Evolutionary conservation across 176 grass and related monocot species (phyloP).

Genomic region (Carex pumila): DNA sequence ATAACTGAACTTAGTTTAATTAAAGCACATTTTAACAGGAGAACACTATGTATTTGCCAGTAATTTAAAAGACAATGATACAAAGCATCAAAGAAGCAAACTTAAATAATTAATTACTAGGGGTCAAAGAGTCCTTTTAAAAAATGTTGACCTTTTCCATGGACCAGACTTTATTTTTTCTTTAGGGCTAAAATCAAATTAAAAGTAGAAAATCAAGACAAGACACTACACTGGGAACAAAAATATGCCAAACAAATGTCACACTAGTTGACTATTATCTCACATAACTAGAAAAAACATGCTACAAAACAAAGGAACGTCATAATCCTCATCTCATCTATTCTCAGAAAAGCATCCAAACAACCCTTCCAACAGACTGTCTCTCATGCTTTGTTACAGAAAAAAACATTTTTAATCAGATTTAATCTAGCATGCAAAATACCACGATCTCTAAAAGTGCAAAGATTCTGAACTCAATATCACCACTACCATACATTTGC

Average conservation of each 20-base stretch:
- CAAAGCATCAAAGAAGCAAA: background rate
- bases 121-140: background rate
- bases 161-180: background rate
- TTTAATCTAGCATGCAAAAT: background rate
- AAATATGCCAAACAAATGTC: conserved; percentile 1
- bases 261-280: background rate
- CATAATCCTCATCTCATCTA: background rate
- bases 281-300: background rate
- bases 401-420: background rate
- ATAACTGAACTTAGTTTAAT: background rate
- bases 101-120: background rate
- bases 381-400: background rate
- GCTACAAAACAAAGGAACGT: background rate
- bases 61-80: background rate
- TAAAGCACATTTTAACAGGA: background rate
- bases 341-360: background rate
- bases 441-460: background rate
- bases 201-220: background rate
- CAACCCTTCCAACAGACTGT: background rate
- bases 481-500: background rate
- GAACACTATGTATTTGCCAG: background rate
- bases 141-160: background rate
- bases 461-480: background rate
- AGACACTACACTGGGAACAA: background rate
- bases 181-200: background rate